Percentiles rank a stretch among this genome's conserved stretches.
Conservation (phyloP, 768 basidiomycete genomes). For the Amanita muscaria region DNA sequence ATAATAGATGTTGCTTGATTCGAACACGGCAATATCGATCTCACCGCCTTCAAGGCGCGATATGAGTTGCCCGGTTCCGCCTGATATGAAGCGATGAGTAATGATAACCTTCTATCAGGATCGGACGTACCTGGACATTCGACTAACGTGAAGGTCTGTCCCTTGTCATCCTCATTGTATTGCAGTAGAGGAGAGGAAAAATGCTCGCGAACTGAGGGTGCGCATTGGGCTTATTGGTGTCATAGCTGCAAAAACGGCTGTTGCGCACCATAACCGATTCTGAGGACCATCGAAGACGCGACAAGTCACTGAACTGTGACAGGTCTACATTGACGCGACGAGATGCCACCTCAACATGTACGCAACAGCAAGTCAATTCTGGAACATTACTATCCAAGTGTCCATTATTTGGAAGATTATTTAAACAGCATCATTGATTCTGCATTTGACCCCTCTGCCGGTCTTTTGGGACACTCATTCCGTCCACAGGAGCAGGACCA, state of each 20-base stretch:
- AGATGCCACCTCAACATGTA: slow-evolving; percentile 8
- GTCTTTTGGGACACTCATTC: slow-evolving; percentile 1
- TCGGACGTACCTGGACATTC: slow-evolving; percentile 73
- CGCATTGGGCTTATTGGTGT: background rate
- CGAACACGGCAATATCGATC: slow-evolving; percentile 78
- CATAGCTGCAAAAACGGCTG: background rate
- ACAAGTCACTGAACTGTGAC: too few relatives aligned
- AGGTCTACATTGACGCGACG: background rate
- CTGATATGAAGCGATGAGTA: slow-evolving; percentile 26
- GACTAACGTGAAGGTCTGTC: slow-evolving; percentile 70
- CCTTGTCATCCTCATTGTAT: slow-evolving; percentile 60
- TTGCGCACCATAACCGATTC: slow-evolving; percentile 38
- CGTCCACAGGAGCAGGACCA: slow-evolving; percentile 17
- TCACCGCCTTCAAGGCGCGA: slow-evolving; percentile 62
- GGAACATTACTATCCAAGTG: slow-evolving; percentile 33
- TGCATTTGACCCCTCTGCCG: background rate
- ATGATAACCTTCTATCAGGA: background rate
- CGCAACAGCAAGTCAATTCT: slow-evolving; percentile 25
- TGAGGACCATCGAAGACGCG: slow-evolving; percentile 17
- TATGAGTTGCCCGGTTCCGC: slow-evolving; percentile 83
- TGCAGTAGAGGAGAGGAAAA: slow-evolving; percentile 91
- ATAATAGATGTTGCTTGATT: slow-evolving; percentile 5
- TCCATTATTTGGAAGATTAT: slow-evolving; percentile 31
- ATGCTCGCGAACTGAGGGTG: slow-evolving; percentile 63
- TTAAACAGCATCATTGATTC: slow-evolving; percentile 27